Percentiles rank a stretch among this genome's conserved stretches.
These are phyloP conservation scores for Dendrocalamus sinicus DNA, from an alignment of 176 grass and related monocot species.

Conservation along the genomic window DNA sequence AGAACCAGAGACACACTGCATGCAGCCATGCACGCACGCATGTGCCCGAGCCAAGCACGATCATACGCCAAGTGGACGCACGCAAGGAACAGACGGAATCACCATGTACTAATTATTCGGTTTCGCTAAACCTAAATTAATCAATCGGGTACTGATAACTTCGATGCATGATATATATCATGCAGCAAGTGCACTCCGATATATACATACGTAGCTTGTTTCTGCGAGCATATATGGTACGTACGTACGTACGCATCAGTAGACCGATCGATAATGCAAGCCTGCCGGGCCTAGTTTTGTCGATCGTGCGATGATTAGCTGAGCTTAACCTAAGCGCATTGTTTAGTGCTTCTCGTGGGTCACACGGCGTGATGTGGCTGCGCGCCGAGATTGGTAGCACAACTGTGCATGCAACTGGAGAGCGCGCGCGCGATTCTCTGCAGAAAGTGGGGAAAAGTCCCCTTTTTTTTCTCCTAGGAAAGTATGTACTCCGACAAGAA, in stretches of 20 bases:
- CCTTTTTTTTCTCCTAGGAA: too few species aligned
- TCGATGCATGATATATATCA: too few species aligned
- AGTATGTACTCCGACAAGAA: neutral
- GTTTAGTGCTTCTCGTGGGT: constrained; percentile 40
- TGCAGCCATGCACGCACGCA: neutral
- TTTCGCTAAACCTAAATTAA: neutral
- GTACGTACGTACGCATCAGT: neutral
- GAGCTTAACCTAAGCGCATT: neutral
- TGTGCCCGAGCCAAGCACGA: neutral
- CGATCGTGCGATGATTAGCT: constrained; percentile 4
- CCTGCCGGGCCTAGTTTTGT: neutral
- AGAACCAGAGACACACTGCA: constrained; percentile 25
- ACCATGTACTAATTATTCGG: neutral
- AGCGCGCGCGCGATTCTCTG: neutral
- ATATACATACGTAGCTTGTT: neutral
- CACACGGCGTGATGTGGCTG: constrained; percentile 34
- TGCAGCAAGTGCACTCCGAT: neutral
- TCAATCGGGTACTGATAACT: neutral
- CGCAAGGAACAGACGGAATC: neutral
- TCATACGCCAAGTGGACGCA: neutral
- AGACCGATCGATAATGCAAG: neutral
- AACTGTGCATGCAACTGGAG: neutral
- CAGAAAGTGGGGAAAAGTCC: too few species aligned
- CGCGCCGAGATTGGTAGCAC: neutral
- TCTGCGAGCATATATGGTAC: neutral